Evolutionary conservation across 768 basidiomycete genomes (phyloP).

Genomic region (Suillus occidentalis): DNA sequence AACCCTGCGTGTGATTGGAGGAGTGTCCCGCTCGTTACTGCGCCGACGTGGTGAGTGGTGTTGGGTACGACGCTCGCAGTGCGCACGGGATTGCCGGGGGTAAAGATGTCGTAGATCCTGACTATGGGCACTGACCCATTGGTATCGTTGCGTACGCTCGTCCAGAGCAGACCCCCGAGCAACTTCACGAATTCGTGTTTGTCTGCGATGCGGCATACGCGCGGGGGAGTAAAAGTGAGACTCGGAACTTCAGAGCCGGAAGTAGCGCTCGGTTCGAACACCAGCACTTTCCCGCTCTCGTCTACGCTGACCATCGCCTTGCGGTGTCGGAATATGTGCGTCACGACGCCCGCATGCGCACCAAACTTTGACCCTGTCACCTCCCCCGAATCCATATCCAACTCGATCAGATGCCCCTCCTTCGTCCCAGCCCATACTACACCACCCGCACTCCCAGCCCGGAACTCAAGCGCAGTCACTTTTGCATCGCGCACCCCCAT

Average conservation of each 20-base stretch:
- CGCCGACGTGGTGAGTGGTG: slow-evolving; percentile 72
- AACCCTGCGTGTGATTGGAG: slow-evolving; percentile 63
- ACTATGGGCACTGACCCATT: slow-evolving; percentile 64
- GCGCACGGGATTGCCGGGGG: slow-evolving; percentile 53
- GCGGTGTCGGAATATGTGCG: slow-evolving; percentile 72
- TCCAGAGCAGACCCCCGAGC: slow-evolving; percentile 81
- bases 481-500: slow-evolving; percentile 65
- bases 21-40: slow-evolving; percentile 79
- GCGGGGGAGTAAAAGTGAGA: slow-evolving; percentile 49
- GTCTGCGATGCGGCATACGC: slow-evolving; percentile 70
- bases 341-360: slow-evolving; percentile 67
- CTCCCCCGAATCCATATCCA: slow-evolving; percentile 65
- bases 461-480: slow-evolving; percentile 78
- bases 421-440: slow-evolving; percentile 88
- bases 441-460: slow-evolving; percentile 52
- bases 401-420: slow-evolving; percentile 83
- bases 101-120: slow-evolving; percentile 76
- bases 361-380: slow-evolving; percentile 58
- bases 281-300: slow-evolving; percentile 78
- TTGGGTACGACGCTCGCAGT: slow-evolving; percentile 37
- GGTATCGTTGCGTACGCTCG: slow-evolving; percentile 57
- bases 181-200: slow-evolving; percentile 80
- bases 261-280: slow-evolving; percentile 57
- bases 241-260: slow-evolving; percentile 40
- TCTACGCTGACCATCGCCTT: slow-evolving; percentile 78